phyloP scores from a whole-genome alignment of 352 stramenopile genomes.

The Pythium dissotocum region DNA sequence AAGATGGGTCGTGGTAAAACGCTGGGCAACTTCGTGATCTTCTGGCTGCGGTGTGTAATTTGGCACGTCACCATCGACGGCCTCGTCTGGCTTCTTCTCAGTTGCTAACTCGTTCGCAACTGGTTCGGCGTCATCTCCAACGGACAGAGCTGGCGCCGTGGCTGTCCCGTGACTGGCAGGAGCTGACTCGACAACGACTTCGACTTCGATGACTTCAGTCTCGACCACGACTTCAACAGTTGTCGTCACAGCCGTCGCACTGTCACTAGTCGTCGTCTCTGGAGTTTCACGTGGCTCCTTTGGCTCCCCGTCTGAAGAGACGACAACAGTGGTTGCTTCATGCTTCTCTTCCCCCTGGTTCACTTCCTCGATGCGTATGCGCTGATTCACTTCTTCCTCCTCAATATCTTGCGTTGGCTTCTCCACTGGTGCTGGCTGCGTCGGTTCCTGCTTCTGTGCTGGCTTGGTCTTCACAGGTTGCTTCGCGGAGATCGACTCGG shows the following conservation, averaged over 20 bases:
- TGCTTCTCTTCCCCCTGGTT: not conserved
- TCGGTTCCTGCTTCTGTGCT: not conserved
- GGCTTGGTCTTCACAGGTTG: not conserved
- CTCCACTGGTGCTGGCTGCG: not conserved
- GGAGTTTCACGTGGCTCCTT: not conserved
- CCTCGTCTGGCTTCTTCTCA: too few species aligned
- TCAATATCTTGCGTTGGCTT: not conserved
- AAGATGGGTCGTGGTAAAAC: not conserved
- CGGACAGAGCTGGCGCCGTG: slow-evolving; percentile 15
- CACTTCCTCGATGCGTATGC: not conserved
- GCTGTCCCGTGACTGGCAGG: not conserved
- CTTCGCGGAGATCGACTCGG: not conserved
- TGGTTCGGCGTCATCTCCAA: too few species aligned
- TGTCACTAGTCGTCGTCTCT: not conserved
- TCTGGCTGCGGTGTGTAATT: not conserved
- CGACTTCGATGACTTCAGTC: not conserved
- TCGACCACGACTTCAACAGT: slow-evolving; percentile 11
- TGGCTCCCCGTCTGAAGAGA: not conserved
- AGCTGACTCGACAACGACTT: not conserved
- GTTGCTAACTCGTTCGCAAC: too few species aligned
- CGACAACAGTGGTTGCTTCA: not conserved
- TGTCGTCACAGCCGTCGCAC: slow-evolving; percentile 4
- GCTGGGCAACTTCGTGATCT: not conserved
- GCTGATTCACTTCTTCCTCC: not conserved
- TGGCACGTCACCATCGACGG: too few species aligned